These are phyloP conservation scores for Hanseniaspora vineae DNA, from an alignment of 805 yeast genomes.

Conservation along the genomic window DNA sequence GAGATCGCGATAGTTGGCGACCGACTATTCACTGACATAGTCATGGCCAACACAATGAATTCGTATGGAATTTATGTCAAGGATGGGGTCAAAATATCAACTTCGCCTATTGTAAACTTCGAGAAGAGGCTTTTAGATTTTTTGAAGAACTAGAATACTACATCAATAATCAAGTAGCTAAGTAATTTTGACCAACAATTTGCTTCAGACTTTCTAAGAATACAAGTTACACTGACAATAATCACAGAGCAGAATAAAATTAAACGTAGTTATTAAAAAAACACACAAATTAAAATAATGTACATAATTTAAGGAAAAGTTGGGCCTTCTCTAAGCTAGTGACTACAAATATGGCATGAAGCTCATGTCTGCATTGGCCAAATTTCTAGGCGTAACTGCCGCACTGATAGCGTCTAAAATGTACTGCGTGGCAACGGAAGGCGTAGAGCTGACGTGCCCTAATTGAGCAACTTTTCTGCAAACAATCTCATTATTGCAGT, in stretches of 20 bases:
- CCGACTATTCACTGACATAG: conserved; percentile 76
- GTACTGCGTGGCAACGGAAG: conserved; percentile 69
- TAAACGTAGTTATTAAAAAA: background rate
- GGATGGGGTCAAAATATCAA: conserved; percentile 44
- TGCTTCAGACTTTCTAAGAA: too few relatives aligned
- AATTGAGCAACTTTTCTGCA: conserved; percentile 67
- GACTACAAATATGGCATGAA: conserved; percentile 86
- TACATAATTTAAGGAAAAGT: background rate
- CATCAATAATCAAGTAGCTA: background rate
- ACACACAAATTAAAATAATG: background rate
- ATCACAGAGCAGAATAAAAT: background rate
- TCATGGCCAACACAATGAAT: conserved; percentile 93
- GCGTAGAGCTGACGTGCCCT: conserved; percentile 45
- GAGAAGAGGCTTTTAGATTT: conserved; percentile 4
- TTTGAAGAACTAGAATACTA: background rate
- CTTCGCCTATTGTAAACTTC: conserved; percentile 1
- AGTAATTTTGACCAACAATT: too few relatives aligned
- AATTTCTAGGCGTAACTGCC: conserved; percentile 88
- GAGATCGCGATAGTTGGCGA: conserved; percentile 87
- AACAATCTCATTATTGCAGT: conserved; percentile 75
- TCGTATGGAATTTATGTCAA: conserved; percentile 72
- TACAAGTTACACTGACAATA: too few relatives aligned
- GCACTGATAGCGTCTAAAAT: conserved; percentile 82
- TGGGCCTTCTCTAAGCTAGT: conserved; percentile 3
- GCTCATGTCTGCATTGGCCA: conserved; percentile 81